Conservation (phyloP, 805 yeast species). For the Nadsonia fulvescens region DNA sequence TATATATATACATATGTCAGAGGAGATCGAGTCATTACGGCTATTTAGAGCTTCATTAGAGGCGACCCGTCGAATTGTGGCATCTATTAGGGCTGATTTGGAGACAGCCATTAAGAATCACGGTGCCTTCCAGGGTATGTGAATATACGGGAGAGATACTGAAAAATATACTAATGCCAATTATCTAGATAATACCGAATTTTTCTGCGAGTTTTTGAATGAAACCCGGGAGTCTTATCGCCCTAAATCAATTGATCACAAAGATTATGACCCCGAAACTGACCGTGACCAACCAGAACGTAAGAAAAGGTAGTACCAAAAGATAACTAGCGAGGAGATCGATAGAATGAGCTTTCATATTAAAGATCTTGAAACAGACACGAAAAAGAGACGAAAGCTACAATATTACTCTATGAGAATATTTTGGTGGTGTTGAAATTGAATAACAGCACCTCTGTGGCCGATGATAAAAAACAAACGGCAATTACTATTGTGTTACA, state of each 20-base stretch:
- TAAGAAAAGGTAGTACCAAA: constrained; percentile 1
- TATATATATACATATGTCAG: too few species aligned
- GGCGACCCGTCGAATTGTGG: constrained; percentile 9
- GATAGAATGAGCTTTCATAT: too few species aligned
- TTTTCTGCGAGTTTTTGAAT: too few species aligned
- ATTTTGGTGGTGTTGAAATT: too few species aligned
- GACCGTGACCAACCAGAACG: neutral
- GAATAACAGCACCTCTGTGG: too few species aligned
- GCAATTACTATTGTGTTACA: neutral
- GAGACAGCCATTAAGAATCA: constrained; percentile 8
- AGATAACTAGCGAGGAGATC: too few species aligned
- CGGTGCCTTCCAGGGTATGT: constrained; percentile 7
- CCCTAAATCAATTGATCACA: constrained; percentile 1
- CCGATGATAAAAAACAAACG: too few species aligned
- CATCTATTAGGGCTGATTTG: constrained; percentile 8
- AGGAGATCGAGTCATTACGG: constrained; percentile 6
- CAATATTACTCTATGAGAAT: too few species aligned
- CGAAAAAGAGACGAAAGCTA: too few species aligned
- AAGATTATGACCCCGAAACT: neutral
- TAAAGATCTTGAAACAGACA: too few species aligned
- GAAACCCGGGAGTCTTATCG: constrained; percentile 2
- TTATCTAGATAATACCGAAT: too few species aligned
- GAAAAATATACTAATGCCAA: neutral
- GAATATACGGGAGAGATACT: neutral
- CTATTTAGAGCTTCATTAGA: constrained; percentile 11